phyloP scores from a whole-genome alignment of 139 green algal species.

The Mesostigma viride region DNA sequence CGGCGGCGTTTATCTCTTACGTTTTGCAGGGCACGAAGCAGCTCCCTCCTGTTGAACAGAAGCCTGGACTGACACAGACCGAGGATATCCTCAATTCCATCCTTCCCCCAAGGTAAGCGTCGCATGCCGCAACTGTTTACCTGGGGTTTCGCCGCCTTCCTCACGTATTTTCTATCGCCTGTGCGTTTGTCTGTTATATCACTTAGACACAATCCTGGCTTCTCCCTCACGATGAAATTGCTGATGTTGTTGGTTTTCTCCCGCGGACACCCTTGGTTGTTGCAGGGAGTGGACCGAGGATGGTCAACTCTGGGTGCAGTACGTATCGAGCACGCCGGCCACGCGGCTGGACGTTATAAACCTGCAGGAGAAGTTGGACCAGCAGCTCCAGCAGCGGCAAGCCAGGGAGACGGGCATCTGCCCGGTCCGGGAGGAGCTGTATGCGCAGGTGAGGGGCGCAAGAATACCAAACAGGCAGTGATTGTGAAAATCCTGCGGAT shows the following conservation, averaged over 20 bases:
- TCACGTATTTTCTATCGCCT: not conserved
- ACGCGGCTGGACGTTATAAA: slow-evolving; percentile 75
- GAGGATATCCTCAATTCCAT: slow-evolving; percentile 83
- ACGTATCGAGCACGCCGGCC: slow-evolving; percentile 64
- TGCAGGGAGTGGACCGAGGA: slow-evolving; percentile 71
- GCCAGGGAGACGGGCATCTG: slow-evolving; percentile 77
- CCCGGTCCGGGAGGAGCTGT: slow-evolving; percentile 78
- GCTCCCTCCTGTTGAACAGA: slow-evolving; percentile 59
- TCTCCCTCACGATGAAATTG: not conserved
- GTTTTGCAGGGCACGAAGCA: not conserved
- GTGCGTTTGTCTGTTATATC: not conserved
- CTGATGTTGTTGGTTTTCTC: not conserved
- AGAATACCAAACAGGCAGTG: no score
- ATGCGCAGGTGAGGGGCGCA: slow-evolving; percentile 65
- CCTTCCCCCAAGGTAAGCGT: slow-evolving; percentile 53
- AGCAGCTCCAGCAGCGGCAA: slow-evolving; percentile 73
- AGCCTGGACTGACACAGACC: slow-evolving; percentile 55
- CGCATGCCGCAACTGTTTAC: not conserved
- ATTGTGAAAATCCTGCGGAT: no score
- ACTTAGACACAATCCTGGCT: not conserved
- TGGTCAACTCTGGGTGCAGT: slow-evolving; percentile 77
- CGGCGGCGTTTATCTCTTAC: not conserved
- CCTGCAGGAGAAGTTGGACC: slow-evolving; percentile 72
- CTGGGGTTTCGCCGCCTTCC: not conserved
- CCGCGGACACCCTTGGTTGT: not conserved